phyloP scores from a whole-genome alignment of 768 basidiomycete genomes.

The Candolleomyces aberdarensis region DNA sequence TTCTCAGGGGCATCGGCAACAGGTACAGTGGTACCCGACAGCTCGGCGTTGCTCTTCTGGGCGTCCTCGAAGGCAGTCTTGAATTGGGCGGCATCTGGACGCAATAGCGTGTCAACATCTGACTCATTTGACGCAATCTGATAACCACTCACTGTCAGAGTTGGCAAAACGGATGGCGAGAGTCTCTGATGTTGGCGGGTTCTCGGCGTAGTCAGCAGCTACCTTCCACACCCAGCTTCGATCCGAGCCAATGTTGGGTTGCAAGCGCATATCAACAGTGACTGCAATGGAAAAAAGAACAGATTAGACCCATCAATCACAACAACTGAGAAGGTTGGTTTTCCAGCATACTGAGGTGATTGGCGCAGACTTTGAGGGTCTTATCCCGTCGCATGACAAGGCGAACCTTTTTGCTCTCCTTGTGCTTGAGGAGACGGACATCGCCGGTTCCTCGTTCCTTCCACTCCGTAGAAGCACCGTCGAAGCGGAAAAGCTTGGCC shows the following conservation, averaged over 20 bases:
- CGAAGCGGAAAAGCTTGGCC: constrained; percentile 97
- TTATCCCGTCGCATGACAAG: constrained; percentile 99
- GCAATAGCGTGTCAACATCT: not conserved
- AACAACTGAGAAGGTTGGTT: constrained; percentile 31
- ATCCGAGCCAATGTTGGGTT: constrained; percentile 98
- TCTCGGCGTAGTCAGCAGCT: constrained; percentile 90
- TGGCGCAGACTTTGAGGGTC: constrained; percentile 99
- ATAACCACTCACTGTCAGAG: constrained; percentile 71
- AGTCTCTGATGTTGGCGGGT: constrained; percentile 87
- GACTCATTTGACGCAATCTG: not conserved
- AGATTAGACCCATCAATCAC: not conserved
- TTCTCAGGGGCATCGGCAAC: constrained; percentile 25
- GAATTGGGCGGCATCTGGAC: constrained; percentile 81
- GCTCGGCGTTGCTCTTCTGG: constrained; percentile 61
- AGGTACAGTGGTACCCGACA: constrained; percentile 22
- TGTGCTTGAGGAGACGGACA: constrained; percentile 88
- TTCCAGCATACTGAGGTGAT: constrained; percentile 70
- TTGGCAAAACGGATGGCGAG: constrained; percentile 98
- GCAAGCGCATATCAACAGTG: constrained; percentile 85
- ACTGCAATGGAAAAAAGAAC: constrained; percentile 43
- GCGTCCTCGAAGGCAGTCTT: constrained; percentile 87
- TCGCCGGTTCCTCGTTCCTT: constrained; percentile 98
- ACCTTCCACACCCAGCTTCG: constrained; percentile 99
- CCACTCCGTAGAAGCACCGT: constrained; percentile 77
- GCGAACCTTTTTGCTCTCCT: constrained; percentile 85